A percentile compares a stretch with the other conserved stretches of the same genome.
These are phyloP conservation scores for Heliamphora pulchella DNA, from an alignment of 179 eudicot genomes.

Conservation along the genomic window DNA sequence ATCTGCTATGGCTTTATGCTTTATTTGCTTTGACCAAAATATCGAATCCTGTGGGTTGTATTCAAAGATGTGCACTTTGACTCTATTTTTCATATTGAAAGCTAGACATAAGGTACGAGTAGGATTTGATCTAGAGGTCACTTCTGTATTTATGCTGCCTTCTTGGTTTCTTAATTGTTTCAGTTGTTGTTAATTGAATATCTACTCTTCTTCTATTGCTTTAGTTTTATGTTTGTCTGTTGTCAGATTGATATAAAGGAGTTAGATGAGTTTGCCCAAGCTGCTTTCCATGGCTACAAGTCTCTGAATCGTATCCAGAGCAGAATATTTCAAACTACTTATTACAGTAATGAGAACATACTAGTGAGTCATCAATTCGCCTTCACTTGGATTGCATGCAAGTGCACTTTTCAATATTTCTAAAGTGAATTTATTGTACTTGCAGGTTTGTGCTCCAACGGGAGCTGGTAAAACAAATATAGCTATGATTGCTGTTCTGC, in stretches of 20 bases:
- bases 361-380: constrained; percentile 43
- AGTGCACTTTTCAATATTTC: constrained; percentile 6
- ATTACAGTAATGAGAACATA: constrained; percentile 77
- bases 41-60: background rate
- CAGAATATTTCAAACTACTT: constrained; percentile 79
- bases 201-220: constrained; percentile 2
- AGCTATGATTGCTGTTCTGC: constrained; percentile 89
- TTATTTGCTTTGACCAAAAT: background rate
- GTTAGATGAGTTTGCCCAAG: constrained; percentile 93
- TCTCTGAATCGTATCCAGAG: constrained; percentile 95
- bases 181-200: background rate
- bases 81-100: background rate
- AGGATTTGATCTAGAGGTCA: background rate
- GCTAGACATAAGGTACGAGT: background rate
- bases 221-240: constrained; percentile 12
- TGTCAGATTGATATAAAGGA: constrained; percentile 87
- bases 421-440: constrained; percentile 21
- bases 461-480: constrained; percentile 99
- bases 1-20: background rate
- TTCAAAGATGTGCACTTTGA: background rate
- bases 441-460: constrained; percentile 95
- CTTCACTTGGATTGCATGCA: background rate
- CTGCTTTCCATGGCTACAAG: constrained; percentile 93
- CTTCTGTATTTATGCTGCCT: background rate
- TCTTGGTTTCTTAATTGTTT: background rate